Percentiles rank a stretch among this genome's conserved stretches.
Evolutionary conservation across 495 filamentous ascomycete genomes (phyloP).

Genomic region (Opeltia flavorubescens): DNA sequence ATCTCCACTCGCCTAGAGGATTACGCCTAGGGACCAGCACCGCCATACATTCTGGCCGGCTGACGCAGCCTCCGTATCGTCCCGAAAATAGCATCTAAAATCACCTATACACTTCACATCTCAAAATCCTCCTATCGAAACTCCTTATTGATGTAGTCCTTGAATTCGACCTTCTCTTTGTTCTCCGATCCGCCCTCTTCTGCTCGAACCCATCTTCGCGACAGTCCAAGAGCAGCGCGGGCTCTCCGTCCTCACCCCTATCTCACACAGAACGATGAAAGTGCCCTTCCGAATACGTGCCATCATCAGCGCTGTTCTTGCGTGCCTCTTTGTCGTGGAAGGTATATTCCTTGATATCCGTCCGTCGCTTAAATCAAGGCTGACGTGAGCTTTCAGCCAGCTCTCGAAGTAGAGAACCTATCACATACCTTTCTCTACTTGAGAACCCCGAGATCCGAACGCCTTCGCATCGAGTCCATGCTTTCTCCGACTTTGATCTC

Average conservation of each 20-base stretch:
- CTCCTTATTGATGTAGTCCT: no score
- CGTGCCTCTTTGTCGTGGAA: slow-evolving; percentile 12
- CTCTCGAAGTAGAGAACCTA: slow-evolving; percentile 61
- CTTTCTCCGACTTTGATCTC: slow-evolving; percentile 68
- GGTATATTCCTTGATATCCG: slow-evolving; percentile 6
- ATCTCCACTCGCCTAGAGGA: neutral
- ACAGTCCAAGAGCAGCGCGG: neutral
- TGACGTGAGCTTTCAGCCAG: slow-evolving; percentile 33
- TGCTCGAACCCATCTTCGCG: neutral
- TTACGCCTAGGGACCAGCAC: neutral
- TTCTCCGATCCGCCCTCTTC: neutral
- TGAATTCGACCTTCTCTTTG: neutral
- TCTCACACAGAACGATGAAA: slow-evolving; percentile 8
- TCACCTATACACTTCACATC: no score
- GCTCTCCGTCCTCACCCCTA: neutral
- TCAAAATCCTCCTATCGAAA: no score
- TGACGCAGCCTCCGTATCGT: neutral
- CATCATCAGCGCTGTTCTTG: slow-evolving; percentile 4
- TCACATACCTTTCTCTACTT: slow-evolving; percentile 58
- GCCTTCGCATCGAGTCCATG: slow-evolving; percentile 62
- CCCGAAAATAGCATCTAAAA: neutral
- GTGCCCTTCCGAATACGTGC: slow-evolving; percentile 12
- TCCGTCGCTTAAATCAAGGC: neutral
- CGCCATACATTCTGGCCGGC: neutral
- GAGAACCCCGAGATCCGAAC: slow-evolving; percentile 68